Conservation (phyloP, 352 stramenopile genomes). For the Globisporangium recalcitrans region DNA sequence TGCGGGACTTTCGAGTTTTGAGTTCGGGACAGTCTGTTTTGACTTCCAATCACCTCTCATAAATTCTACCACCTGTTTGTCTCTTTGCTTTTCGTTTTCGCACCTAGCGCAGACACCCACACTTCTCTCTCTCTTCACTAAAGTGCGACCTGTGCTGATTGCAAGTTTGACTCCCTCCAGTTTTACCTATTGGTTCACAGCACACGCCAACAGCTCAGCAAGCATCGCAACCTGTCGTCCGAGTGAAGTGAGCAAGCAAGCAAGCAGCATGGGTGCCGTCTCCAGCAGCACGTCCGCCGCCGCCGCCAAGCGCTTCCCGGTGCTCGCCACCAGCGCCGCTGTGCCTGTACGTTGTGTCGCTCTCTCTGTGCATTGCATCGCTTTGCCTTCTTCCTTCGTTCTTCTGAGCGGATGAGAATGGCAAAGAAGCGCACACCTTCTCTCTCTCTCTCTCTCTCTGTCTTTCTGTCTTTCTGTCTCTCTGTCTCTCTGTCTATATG, state of each 20-base stretch:
- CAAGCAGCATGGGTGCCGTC: conserved; percentile 41
- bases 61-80: not conserved
- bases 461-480: too few relatives aligned
- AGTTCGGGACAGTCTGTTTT: too few relatives aligned
- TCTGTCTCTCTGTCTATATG: too few relatives aligned
- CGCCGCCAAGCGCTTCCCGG: conserved; percentile 34
- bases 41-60: not conserved
- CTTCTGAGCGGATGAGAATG: not conserved
- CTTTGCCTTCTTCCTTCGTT: not conserved
- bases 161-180: not conserved
- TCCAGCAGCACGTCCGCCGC: conserved; percentile 32
- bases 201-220: conserved; percentile 12
- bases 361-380: not conserved
- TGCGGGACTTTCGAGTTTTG: too few relatives aligned
- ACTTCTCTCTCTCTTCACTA: not conserved
- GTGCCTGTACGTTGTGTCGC: conserved; percentile 34
- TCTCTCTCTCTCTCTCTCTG: too few relatives aligned
- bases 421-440: not conserved
- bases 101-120: not conserved
- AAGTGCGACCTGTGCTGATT: not conserved
- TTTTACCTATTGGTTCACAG: conserved; percentile 13
- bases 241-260: not conserved
- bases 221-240: not conserved
- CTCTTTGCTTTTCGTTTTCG: not conserved
- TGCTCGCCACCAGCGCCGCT: conserved; percentile 61